Base-by-base conservation (phyloP, 441 rosid species). In the Capsella rubella region DNA sequence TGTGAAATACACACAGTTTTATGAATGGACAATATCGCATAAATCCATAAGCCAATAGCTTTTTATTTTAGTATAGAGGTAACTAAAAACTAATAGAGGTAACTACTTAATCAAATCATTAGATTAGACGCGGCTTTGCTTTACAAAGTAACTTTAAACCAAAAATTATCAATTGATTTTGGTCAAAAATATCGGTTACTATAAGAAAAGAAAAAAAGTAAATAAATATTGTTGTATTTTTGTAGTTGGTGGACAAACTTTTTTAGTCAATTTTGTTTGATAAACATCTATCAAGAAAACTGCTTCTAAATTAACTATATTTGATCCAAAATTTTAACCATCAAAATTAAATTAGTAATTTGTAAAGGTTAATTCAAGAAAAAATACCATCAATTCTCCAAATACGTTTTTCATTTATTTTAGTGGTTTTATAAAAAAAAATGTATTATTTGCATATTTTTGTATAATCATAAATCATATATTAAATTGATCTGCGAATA, bases 11-110 rank as follows among this genome's bases (percentile, higher is more conserved):
- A 60, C 46, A 60, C 37, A 45, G 69, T 75, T 43, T 60, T 37
- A 45, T 75, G 79, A 54, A 50, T 46, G 21, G 59, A 16, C 46
- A 21, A 61, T 69, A 60, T 45, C 40, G 35, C 31, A 67, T 47
- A 21, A 35, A 46, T 69, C 35, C 57, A 45, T 21, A 46, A 28
- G 45, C 52, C 52, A 68, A 39, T 3, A 29, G 25, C 25, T 21
- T 1, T 21, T 18, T 18, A 1, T 21, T 21, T 21, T 21, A 21
- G 13, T 1, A 65, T 37, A 35, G 8, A 8, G 39, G 39, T 35
- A 34, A 6, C 37, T 8, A 34, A 34, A 34, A 2, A 34, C 25
- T 57, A 1, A 32, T 18, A 18, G 21, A 18, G 21, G 21, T 18
- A 18, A 56, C 45, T 25, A 37, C 53, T 4, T 40, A 40, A 40